Base-by-base conservation (phyloP, 768 basidiomycete species). In the Lenzites betulinus region DNA sequence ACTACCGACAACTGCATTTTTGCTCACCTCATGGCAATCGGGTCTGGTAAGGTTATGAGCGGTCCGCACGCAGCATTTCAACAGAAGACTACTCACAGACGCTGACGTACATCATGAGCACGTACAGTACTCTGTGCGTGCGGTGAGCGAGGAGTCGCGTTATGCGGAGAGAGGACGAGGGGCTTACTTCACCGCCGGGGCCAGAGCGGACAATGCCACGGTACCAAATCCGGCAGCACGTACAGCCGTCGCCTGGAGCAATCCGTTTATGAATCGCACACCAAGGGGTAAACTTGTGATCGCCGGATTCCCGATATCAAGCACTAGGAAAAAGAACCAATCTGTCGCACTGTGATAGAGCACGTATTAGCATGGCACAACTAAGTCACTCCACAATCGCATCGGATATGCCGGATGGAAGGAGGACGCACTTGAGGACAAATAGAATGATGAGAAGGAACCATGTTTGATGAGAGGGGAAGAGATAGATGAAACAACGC, bases 401-500 rank as follows among this genome's bases (percentile, higher is more conserved):
- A 26, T 13, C 13, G 25, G 38, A 56, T 43, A 63, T 51, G 42
- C n/a, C 35, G 38, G 16, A 23, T 36, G 23, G 33, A 38, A 39
- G 15, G 50, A n/a, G n/a, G 69, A 59, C 86, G 52, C 68, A 94
- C 93, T 85, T 93, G 36, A 96, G 75, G 0, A 77, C 64, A 3
- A 90, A 38, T 23, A 97, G 78, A 23, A 95, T 72, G 1, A 83
- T 81, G 1, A 93, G 62, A 6, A 97, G 83, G 66, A 96, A 91
- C 92, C 93, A 94, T 3, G 95, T 97, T 70, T 97, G 95, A 67
- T 95, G 92, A 0, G 93, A 87, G 0, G 94, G 94, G 66, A 96
- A 96, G 9, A 96, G 81, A 71, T 94, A 92, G 12, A 93, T 84
- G 69, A 90, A 95, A 73, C 94, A 96, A 63, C 92, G 85, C 12